Evolutionary conservation across 148 eudicot genomes (phyloP).

Genomic region (Diospyros kaki): DNA sequence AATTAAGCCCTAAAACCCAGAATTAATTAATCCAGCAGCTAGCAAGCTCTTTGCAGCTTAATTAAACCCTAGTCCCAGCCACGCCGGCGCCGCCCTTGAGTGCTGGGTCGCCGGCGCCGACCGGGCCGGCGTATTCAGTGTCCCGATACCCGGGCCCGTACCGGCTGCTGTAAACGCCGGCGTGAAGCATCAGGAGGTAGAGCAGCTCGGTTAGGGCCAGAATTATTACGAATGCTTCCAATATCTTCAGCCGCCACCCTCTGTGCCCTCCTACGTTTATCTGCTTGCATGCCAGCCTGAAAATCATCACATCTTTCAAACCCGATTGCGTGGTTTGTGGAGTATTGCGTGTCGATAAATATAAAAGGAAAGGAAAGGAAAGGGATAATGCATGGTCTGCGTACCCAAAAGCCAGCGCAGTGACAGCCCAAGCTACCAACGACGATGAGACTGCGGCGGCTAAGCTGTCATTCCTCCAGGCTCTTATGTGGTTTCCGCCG

Average conservation of each 20-base stretch:
- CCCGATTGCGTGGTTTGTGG: too few relatives aligned
- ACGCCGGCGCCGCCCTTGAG: conserved; percentile 9
- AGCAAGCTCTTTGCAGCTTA: too few relatives aligned
- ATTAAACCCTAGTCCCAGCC: conserved; percentile 9
- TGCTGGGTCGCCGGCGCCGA: conserved; percentile 6
- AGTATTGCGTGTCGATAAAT: too few relatives aligned
- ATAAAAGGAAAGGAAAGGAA: too few relatives aligned
- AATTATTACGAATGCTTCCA: conserved; percentile 63
- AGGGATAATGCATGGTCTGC: too few relatives aligned
- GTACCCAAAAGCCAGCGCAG: conserved; percentile 74
- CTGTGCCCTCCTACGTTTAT: conserved; percentile 68
- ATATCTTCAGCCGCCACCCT: conserved; percentile 71
- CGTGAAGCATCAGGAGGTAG: conserved; percentile 49
- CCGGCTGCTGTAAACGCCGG: conserved; percentile 36
- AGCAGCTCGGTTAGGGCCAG: conserved; percentile 47
- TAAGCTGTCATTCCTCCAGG: conserved; percentile 71
- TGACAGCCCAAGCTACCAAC: conserved; percentile 66
- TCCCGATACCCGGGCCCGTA: conserved; percentile 47
- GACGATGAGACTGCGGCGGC: conserved; percentile 66
- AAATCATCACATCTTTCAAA: not conserved
- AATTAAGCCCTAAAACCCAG: too few relatives aligned
- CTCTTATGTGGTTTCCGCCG: conserved; percentile 57
- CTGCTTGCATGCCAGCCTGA: conserved; percentile 79
- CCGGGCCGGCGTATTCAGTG: conserved; percentile 28
- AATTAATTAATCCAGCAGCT: too few relatives aligned